Evolutionary conservation across 208 protist genomes (phyloP).

Genomic region (Leishmania tropica): DNA sequence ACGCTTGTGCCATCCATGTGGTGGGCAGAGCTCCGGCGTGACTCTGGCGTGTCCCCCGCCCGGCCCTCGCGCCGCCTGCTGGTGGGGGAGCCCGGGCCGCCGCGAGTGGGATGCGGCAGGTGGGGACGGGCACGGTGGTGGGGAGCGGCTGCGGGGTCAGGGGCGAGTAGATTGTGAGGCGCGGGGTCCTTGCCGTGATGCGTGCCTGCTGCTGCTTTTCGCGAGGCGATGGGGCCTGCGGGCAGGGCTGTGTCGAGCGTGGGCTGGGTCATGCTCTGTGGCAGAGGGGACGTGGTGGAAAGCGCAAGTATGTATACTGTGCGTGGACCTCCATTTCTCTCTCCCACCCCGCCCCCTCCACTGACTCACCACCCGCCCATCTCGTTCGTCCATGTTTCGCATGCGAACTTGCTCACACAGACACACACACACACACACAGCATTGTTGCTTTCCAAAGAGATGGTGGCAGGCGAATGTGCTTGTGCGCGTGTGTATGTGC

Average conservation of each 20-base stretch:
- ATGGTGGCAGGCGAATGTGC: not conserved
- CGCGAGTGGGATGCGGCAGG: not conserved
- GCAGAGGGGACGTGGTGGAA: not conserved
- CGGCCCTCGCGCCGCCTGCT: not conserved
- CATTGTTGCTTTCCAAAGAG: not conserved
- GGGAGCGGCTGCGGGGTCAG: not conserved
- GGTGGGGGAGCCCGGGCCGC: not conserved
- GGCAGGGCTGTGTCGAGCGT: too few relatives aligned
- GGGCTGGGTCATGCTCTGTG: too few relatives aligned
- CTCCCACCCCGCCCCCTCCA: too few relatives aligned
- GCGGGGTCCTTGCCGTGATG: not conserved
- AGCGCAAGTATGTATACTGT: not conserved
- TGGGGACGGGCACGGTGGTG: too few relatives aligned
- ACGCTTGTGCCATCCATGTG: not conserved
- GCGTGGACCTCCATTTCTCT: too few relatives aligned
- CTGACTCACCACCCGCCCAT: too few relatives aligned
- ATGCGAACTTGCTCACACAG: too few relatives aligned
- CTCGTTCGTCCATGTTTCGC: too few relatives aligned
- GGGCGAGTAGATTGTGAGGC: not conserved
- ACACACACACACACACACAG: too few relatives aligned
- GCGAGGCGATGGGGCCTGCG: not conserved
- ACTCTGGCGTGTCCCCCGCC: too few relatives aligned
- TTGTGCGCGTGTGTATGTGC: not conserved
- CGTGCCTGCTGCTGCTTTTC: not conserved
- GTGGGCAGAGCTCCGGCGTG: not conserved